Evolutionary conservation across 129 eudicot genomes (phyloP), one percentile per base, ranked within the genome.

Genomic region (Pseudognaphalium luteoalbum): DNA sequence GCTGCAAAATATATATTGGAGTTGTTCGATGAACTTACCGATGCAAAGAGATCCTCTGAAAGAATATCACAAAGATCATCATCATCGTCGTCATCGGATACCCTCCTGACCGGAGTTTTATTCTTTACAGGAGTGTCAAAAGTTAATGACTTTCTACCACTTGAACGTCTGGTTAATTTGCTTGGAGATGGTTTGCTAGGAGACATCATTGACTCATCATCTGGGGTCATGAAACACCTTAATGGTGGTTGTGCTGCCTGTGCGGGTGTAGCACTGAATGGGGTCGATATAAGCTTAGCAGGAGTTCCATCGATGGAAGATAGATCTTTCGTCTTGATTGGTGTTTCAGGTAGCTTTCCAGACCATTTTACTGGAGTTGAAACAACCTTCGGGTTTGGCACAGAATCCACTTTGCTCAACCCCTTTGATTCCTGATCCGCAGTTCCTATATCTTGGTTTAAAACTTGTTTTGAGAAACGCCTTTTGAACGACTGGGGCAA

Each of bases 221-320:
- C 85, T 2, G 96, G 88, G 67, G 86, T 88, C 89, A 85, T 89
- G 44, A 77, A 68, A 50, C 88, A 22, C 71, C 91, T 84, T 64
- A 85, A 85, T 5, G 83, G 84, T 12, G 91, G 73, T 10, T 57
- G 83, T 8, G 87, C 63, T 25, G 70, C 76, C 63, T 80, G 82
- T 20, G 78, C 76, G 37, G 97, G 98, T 67, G 97, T 90, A 47
- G 87, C 83, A 80, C 82, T 83, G 82, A 75, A 80, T n/a, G 96
- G 98, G 73, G 92, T 90, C 8, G 77, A 86, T 22, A 71, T 63
- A 11, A 56, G 64, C 70, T 80, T 81, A 0, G 70, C 85, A 37
- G 88, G 89, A 67, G 92, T 91, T 68, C 72, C 81, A 35, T 75
- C 78, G 12, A 71, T 44, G 37, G 83, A 78, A 30, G 83, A 78